These are phyloP conservation scores for Puccinia coronata DNA, from an alignment of 1,284 basidiomycete genomes.

Conservation along the genomic window DNA sequence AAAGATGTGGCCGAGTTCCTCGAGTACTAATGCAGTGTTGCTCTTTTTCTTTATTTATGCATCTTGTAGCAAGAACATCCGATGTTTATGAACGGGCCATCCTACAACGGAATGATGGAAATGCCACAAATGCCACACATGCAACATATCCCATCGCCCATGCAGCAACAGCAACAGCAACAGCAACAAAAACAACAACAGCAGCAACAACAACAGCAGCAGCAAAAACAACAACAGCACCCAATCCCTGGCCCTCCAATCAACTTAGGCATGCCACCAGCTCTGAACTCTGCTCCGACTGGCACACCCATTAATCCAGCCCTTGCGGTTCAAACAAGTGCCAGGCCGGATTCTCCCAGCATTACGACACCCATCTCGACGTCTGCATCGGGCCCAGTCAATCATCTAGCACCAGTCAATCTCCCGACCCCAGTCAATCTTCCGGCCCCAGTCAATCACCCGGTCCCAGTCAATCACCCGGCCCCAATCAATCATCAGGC, in stretches of 20 bases:
- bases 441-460: background rate
- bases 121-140: constrained; percentile 46
- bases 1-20: background rate
- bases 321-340: background rate
- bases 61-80: constrained; percentile 38
- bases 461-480: background rate
- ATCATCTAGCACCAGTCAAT: background rate
- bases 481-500: no score
- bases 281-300: background rate
- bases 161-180: constrained; percentile 34
- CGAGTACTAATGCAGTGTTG: constrained; percentile 13
- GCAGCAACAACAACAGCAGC: no score
- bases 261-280: constrained; percentile 3
- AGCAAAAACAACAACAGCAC: background rate
- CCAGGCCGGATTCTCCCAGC: constrained; percentile 1
- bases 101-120: constrained; percentile 49
- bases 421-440: constrained; percentile 14
- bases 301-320: constrained; percentile 15
- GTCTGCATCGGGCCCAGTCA: constrained; percentile 14
- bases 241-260: constrained; percentile 14
- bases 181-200: no score
- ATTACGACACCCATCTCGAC: background rate
- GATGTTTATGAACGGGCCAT: constrained; percentile 46
- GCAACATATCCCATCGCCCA: constrained; percentile 33
- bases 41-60: background rate